Evolutionary conservation across 129 eudicot species (phyloP), one percentile per base, ranked within the genome.

Genomic region (Ambrosia artemisiifolia): DNA sequence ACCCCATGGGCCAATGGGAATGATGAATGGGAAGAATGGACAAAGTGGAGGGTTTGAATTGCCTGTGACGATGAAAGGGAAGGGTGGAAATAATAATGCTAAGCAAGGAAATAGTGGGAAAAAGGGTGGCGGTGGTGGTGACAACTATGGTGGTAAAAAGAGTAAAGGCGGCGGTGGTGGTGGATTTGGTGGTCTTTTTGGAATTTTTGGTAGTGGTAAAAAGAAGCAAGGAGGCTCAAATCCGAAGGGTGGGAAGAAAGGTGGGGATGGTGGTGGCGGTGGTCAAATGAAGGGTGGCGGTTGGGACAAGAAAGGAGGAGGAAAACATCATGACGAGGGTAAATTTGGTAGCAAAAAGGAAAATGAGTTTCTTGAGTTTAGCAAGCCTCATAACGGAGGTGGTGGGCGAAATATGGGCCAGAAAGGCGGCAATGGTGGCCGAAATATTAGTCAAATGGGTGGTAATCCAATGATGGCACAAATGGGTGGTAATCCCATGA

Each of bases 11-110:
- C 38, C 74, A 17, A 65, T 49, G 16, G 89, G 77, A 35, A 75
- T 85, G 89, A 81, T 82, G 80, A 85, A 79, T 71, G 75, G 69
- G 14, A 85, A 83, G 74, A 81, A 85, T 70, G 90, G 96, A 65
- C 86, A 79, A 62, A 84, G 86, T 59, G 87, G 81, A 67, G 86
- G 83, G 69, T 81, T 84, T 71, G 86, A 84, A 48, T 8, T 85
- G 56, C 83, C 88, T 56, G 71, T 76, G 32, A 77, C 84, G 36
- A 42, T 75, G 57, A 85, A 81, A 85, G 86, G 92, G 14, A 80
- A 78, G 57, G 75, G 68, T 14, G 91, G 91, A 6, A 76, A 71
- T 28, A 67, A 75, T 65, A 84, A 83, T 67, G 82, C 66, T n/a
- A 84, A 82, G 63, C 78, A 75, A 32, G 73, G 72, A 5, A 71